phyloP scores from a whole-genome alignment of 306 rosid species.

The Arachis stenosperma region DNA sequence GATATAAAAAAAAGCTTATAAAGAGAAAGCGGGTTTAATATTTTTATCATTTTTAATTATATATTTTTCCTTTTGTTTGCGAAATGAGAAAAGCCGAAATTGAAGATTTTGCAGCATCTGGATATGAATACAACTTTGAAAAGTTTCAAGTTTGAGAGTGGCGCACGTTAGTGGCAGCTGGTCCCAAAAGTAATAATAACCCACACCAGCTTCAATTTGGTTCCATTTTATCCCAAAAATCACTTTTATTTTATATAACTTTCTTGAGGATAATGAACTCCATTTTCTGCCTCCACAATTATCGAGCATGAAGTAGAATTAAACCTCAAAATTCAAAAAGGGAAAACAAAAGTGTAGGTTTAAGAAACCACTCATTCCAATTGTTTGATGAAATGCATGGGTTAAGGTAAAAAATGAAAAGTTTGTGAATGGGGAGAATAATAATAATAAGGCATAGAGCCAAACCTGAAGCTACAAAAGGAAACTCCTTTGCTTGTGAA shows the following conservation, averaged over 20 bases:
- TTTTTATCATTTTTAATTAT: slow-evolving; percentile 12
- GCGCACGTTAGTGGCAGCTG: slow-evolving; percentile 47
- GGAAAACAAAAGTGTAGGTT: background rate
- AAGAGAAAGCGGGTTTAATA: background rate
- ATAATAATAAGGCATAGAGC: slow-evolving; percentile 16
- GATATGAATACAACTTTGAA: slow-evolving; percentile 23
- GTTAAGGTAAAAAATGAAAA: slow-evolving; percentile 22
- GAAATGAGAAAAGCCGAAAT: slow-evolving; percentile 25
- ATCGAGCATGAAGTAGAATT: background rate
- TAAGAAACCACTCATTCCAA: background rate
- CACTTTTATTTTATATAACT: background rate
- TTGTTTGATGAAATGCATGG: background rate
- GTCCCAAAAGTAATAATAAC: slow-evolving; percentile 26
- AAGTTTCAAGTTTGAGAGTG: slow-evolving; percentile 13
- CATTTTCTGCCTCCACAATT: background rate
- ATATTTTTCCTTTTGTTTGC: background rate
- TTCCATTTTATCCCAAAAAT: slow-evolving; percentile 21
- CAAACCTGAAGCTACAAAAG: slow-evolving; percentile 47
- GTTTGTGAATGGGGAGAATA: background rate
- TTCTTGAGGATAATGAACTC: background rate
- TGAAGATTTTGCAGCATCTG: slow-evolving; percentile 15
- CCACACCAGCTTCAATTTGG: slow-evolving; percentile 17
- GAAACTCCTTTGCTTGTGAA: background rate
- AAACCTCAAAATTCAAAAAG: background rate
- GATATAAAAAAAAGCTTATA: background rate